Conservation (phyloP, 345 rosid species). For the Euphorbia tirucalli region DNA sequence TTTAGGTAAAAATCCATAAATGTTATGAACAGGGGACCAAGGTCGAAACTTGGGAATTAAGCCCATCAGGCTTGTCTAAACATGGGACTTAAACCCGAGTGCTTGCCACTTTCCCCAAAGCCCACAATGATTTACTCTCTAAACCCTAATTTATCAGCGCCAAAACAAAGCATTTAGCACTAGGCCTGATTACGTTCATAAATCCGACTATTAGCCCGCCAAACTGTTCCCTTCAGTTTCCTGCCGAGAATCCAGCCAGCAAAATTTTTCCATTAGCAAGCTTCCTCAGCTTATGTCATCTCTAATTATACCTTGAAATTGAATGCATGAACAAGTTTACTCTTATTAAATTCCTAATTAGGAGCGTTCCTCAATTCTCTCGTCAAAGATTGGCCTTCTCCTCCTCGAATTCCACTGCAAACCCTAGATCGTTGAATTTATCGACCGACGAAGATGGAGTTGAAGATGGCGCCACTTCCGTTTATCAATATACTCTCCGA, state of each 20-base stretch:
- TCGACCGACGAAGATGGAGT: slow-evolving; percentile 31
- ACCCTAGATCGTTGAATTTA: slow-evolving; percentile 26
- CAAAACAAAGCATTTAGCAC: too few species aligned
- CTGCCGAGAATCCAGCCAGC: background rate
- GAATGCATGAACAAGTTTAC: slow-evolving; percentile 41
- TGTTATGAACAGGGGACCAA: too few species aligned
- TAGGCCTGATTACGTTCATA: too few species aligned
- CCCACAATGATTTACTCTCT: too few species aligned
- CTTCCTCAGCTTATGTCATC: background rate
- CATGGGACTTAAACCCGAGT: too few species aligned
- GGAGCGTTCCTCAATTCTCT: slow-evolving; percentile 30
- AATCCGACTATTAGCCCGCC: too few species aligned
- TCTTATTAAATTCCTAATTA: slow-evolving; percentile 25
- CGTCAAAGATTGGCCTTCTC: slow-evolving; percentile 16
- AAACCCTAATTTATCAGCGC: too few species aligned
- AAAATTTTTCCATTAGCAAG: background rate
- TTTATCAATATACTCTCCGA: slow-evolving; percentile 46
- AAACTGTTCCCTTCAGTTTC: too few species aligned
- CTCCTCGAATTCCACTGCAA: slow-evolving; percentile 21
- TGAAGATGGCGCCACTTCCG: slow-evolving; percentile 44
- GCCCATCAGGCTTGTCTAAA: too few species aligned
- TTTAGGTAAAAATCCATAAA: too few species aligned
- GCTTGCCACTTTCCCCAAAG: too few species aligned
- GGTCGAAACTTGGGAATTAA: too few species aligned
- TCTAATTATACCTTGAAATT: background rate